Percentiles rank a stretch among this genome's conserved stretches.
These are phyloP conservation scores for Rhodotorula sp. DNA, from an alignment of 1,284 basidiomycete species.

Conservation along the genomic window DNA sequence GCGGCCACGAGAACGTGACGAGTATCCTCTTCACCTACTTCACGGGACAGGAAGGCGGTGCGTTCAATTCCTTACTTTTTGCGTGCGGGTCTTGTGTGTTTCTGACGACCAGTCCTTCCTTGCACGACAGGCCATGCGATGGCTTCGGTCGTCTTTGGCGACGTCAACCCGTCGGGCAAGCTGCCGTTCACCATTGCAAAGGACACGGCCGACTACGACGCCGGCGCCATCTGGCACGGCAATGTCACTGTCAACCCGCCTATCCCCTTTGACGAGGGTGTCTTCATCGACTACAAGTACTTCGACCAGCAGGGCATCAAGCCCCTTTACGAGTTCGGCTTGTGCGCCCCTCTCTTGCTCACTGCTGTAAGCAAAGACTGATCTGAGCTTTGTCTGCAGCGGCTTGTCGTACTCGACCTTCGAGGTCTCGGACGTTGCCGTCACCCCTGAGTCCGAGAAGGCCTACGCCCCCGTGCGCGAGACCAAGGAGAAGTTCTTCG, in stretches of 20 bases:
- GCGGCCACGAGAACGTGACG: constrained; percentile 39
- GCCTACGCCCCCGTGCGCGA: constrained; percentile 42
- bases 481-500: constrained; percentile 52
- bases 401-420: constrained; percentile 40
- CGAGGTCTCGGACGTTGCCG: constrained; percentile 47
- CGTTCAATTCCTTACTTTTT: neutral
- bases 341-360: constrained; percentile 43
- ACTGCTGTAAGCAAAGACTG: neutral
- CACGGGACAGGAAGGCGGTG: constrained; percentile 44
- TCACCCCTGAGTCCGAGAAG: constrained; percentile 35
- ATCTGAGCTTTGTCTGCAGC: neutral
- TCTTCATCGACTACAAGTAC: constrained; percentile 59
- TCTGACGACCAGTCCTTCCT: too few relatives aligned
- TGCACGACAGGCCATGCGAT: constrained; percentile 41
- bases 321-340: constrained; percentile 56
- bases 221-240: constrained; percentile 31
- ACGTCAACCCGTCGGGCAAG: constrained; percentile 57
- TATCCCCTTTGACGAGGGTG: constrained; percentile 52
- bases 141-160: constrained; percentile 48
- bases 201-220: constrained; percentile 62
- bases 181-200: constrained; percentile 62
- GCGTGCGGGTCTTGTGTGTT: too few relatives aligned
- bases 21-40: constrained; percentile 44
- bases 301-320: constrained; percentile 53
- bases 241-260: constrained; percentile 1